Evolutionary conservation across 306 rosid species (phyloP).

Genomic region (Astragalus membranaceus): DNA sequence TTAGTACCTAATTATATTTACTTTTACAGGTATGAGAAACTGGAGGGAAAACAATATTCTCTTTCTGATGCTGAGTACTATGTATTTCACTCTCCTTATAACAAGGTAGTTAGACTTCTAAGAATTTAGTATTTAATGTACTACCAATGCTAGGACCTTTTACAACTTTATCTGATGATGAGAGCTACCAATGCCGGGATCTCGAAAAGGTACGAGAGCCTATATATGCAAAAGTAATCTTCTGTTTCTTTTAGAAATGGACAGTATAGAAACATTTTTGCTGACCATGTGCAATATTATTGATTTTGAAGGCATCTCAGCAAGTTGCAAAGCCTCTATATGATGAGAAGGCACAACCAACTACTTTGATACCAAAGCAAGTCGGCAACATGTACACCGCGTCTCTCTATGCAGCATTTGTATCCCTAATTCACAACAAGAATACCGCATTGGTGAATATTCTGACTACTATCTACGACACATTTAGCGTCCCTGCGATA

Average conservation of each 20-base stretch:
- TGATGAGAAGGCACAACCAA: conserved; percentile 83
- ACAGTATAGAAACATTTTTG: conserved; percentile 3
- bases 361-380: conserved; percentile 90
- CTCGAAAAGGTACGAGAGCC: conserved; percentile 77
- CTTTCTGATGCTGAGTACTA: conserved; percentile 70
- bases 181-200: conserved; percentile 92
- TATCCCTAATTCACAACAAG: conserved; percentile 80
- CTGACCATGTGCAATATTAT: conserved; percentile 14
- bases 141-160: conserved; percentile 61
- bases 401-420: conserved; percentile 96
- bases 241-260: background rate
- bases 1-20: conserved; percentile 21
- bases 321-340: conserved; percentile 81
- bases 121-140: background rate
- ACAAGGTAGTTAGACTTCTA: conserved; percentile 60
- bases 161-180: conserved; percentile 59
- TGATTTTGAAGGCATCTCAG: conserved; percentile 60
- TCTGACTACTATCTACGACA: conserved; percentile 2
- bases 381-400: conserved; percentile 99
- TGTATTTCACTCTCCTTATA: conserved; percentile 95
- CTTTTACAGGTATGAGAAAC: conserved; percentile 70
- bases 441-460: conserved; percentile 60
- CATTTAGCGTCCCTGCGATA: background rate
- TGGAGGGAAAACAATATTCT: conserved; percentile 67
- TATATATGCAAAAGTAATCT: background rate